These are phyloP conservation scores for Candida sanyaensis DNA, from an alignment of 1,139 yeast species.

Conservation along the genomic window DNA sequence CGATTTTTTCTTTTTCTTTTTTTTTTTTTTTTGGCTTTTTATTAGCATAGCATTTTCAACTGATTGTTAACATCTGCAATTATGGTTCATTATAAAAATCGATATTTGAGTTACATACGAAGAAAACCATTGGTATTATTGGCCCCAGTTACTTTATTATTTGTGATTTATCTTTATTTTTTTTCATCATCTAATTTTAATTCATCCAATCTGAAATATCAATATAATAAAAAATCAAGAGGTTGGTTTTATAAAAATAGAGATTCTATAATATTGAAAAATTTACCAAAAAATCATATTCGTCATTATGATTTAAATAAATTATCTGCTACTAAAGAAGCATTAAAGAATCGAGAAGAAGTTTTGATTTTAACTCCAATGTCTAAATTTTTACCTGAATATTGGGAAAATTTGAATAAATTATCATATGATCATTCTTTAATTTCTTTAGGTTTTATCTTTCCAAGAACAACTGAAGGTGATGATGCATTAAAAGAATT, in stretches of 20 bases:
- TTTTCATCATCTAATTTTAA: slow-evolving; percentile 31
- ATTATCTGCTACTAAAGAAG: slow-evolving; percentile 67
- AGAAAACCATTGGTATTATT: slow-evolving; percentile 54
- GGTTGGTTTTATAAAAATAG: slow-evolving; percentile 47
- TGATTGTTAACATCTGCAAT: background rate
- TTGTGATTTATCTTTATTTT: slow-evolving; percentile 44
- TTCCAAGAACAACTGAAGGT: slow-evolving; percentile 81
- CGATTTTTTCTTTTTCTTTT: no score
- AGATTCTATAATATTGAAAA: slow-evolving; percentile 55
- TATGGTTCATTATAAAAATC: slow-evolving; percentile 24
- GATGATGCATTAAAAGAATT: slow-evolving; percentile 71
- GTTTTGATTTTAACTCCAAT: slow-evolving; percentile 86
- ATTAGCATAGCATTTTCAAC: no score
- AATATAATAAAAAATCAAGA: slow-evolving; percentile 50
- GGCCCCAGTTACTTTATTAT: slow-evolving; percentile 46
- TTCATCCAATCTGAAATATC: slow-evolving; percentile 33
- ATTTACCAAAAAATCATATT: slow-evolving; percentile 75
- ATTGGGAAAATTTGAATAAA: slow-evolving; percentile 80
- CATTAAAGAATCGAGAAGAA: slow-evolving; percentile 74
- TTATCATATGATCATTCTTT: slow-evolving; percentile 82
- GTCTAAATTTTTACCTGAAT: slow-evolving; percentile 78
- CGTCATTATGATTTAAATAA: slow-evolving; percentile 82
- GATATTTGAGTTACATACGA: slow-evolving; percentile 55
- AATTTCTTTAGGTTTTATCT: slow-evolving; percentile 85
- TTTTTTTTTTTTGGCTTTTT: no score